Conservation (phyloP, 1,284 basidiomycete species). For the Lignosus rhinocerotis region DNA sequence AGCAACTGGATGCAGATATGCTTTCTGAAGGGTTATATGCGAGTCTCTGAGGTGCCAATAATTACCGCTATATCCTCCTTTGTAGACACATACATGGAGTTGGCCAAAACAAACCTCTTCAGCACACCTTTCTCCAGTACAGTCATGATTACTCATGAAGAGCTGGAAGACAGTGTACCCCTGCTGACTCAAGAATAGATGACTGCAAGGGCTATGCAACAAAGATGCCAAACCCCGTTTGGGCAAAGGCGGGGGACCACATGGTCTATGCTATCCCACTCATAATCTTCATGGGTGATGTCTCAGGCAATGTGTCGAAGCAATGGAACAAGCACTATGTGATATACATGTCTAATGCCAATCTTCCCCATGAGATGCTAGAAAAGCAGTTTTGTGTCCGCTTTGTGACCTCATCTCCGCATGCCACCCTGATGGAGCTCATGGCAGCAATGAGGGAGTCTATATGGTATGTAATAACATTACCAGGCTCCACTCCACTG, state of each 20-base stretch:
- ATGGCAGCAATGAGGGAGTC: constrained; percentile 3
- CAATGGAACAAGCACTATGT: constrained; percentile 19
- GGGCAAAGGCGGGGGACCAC: neutral
- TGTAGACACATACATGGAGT: too few relatives aligned
- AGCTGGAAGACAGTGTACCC: too few relatives aligned
- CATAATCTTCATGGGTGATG: constrained; percentile 18
- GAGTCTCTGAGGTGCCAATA: too few relatives aligned
- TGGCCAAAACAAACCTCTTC: too few relatives aligned
- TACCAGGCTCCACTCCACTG: too few relatives aligned
- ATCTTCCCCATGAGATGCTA: constrained; percentile 2
- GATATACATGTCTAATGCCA: constrained; percentile 14
- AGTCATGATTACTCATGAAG: too few relatives aligned
- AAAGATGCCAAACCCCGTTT: constrained; percentile 1
- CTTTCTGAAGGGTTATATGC: too few relatives aligned
- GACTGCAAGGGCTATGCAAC: neutral
- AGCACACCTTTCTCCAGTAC: too few relatives aligned
- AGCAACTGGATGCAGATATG: too few relatives aligned
- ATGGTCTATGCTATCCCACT: constrained; percentile 8
- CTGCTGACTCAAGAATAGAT: neutral
- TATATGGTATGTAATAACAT: neutral
- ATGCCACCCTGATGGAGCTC: constrained; percentile 16
- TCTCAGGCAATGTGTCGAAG: constrained; percentile 13
- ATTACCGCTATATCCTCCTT: too few relatives aligned
- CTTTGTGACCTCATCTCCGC: constrained; percentile 12
- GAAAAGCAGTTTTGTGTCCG: constrained; percentile 4